Conservation (phyloP, 495 filamentous ascomycete genomes). For the Symbiotaphrina buchneri region DNA sequence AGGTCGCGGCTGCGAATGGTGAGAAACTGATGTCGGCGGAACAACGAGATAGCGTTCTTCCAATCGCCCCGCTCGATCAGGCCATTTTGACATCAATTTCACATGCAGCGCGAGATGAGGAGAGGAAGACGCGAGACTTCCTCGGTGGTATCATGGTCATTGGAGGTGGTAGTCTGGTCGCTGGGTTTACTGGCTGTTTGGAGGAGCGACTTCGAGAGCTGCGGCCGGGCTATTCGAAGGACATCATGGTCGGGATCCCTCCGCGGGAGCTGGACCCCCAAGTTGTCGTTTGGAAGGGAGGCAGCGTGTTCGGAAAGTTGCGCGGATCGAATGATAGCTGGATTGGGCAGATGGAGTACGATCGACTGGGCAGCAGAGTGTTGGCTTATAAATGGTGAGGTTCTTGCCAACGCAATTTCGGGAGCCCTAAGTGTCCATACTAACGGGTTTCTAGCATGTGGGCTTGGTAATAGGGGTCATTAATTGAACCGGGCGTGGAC, state of each 20-base stretch:
- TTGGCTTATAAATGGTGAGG: conserved; percentile 81
- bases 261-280: conserved; percentile 86
- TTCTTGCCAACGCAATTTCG: conserved; percentile 30
- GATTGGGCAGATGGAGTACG: conserved; percentile 76
- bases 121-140: conserved; percentile 81
- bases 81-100: conserved; percentile 76
- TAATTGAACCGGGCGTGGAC: too few relatives aligned
- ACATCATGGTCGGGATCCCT: conserved; percentile 71
- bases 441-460: too few relatives aligned
- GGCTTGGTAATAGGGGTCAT: too few relatives aligned
- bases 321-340: conserved; percentile 73
- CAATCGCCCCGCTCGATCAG: conserved; percentile 60
- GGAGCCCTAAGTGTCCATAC: too few relatives aligned
- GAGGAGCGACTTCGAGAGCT: conserved; percentile 56
- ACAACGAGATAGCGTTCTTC: conserved; percentile 63
- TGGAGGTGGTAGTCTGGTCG: conserved; percentile 68
- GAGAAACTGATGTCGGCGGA: conserved; percentile 22
- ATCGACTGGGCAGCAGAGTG: conserved; percentile 56
- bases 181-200: conserved; percentile 49
- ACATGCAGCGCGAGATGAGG: conserved; percentile 70
- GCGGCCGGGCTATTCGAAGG: conserved; percentile 48
- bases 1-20: conserved; percentile 9
- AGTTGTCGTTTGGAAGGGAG: conserved; percentile 93
- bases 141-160: conserved; percentile 89
- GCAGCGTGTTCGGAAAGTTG: conserved; percentile 90